Evolutionary conservation across 768 basidiomycete genomes (phyloP).

Genomic region (Strobilomyces echinocephalus): DNA sequence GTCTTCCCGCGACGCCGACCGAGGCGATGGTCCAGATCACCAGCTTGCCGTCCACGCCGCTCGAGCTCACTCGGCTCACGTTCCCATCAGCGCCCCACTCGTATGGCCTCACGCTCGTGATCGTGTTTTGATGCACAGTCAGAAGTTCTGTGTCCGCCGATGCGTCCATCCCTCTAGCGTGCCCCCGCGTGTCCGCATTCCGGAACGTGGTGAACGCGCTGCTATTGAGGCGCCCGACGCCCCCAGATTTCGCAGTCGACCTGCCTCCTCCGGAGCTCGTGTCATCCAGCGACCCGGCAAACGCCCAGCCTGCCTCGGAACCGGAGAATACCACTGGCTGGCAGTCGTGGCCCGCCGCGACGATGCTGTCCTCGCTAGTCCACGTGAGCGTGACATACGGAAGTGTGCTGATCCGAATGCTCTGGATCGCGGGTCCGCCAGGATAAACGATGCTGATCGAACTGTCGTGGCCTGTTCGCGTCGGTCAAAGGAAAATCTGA

Average conservation of each 20-base stretch:
- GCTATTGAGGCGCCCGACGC: constrained; percentile 77
- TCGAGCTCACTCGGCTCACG: constrained; percentile 79
- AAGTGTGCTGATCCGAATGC: constrained; percentile 69
- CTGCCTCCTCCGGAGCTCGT: constrained; percentile 40
- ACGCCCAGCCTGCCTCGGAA: constrained; percentile 70
- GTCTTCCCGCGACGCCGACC: constrained; percentile 44
- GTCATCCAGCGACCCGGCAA: constrained; percentile 81
- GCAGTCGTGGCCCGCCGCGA: constrained; percentile 97
- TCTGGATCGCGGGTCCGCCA: constrained; percentile 64
- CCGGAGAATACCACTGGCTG: constrained; percentile 88
- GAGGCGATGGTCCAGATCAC: constrained; percentile 84
- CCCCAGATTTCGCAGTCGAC: constrained; percentile 37
- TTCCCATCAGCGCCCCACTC: constrained; percentile 46
- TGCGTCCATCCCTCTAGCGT: constrained; percentile 30
- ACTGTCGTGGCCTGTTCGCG: constrained; percentile 83
- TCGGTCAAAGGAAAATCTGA: not conserved
- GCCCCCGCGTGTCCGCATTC: constrained; percentile 78
- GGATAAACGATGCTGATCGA: constrained; percentile 92
- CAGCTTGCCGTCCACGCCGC: constrained; percentile 89
- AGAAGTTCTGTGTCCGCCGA: constrained; percentile 66
- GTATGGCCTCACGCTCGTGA: constrained; percentile 84
- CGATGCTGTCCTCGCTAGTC: constrained; percentile 73
- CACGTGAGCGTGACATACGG: constrained; percentile 84
- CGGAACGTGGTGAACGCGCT: constrained; percentile 94
- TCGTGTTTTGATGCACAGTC: constrained; percentile 97